Conservation (phyloP, 345 rosid species). For the Cardamine occulta region DNA sequence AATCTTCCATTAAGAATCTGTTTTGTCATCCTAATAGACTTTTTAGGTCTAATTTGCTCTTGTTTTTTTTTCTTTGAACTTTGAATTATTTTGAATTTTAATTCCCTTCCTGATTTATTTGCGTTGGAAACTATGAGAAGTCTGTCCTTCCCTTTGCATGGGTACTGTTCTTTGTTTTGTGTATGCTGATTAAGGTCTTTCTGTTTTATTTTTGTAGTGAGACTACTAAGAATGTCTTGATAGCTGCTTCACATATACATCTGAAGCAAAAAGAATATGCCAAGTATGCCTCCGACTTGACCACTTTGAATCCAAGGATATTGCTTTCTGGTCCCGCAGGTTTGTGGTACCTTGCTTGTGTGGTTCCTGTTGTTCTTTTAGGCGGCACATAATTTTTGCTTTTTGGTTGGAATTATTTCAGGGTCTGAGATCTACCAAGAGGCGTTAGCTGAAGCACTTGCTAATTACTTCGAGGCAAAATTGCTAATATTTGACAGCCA, state of each 20-base stretch:
- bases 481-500: conserved; percentile 85
- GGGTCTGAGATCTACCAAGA: conserved; percentile 96
- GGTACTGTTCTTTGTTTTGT: background rate
- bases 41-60: conserved; percentile 3
- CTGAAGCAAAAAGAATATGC: conserved; percentile 77
- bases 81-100: background rate
- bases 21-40: conserved; percentile 15
- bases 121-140: background rate
- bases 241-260: conserved; percentile 82
- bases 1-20: conserved; percentile 8
- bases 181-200: conserved; percentile 25
- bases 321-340: conserved; percentile 97
- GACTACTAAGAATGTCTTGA: conserved; percentile 73
- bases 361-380: conserved; percentile 19
- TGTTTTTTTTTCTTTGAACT: background rate
- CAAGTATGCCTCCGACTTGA: conserved; percentile 70
- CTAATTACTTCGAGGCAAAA: conserved; percentile 74
- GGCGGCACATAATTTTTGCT: conserved; percentile 22
- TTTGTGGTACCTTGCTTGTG: conserved; percentile 41
- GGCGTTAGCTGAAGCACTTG: conserved; percentile 90
- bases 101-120: background rate
- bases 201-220: conserved; percentile 54
- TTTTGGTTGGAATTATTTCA: conserved; percentile 41
- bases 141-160: background rate
- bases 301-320: conserved; percentile 78